A percentile compares a stretch with the other conserved stretches of the same genome.
phyloP scores from a whole-genome alignment of 2,329 filamentous ascomycete species.

The Cryphonectria parasitica region DNA sequence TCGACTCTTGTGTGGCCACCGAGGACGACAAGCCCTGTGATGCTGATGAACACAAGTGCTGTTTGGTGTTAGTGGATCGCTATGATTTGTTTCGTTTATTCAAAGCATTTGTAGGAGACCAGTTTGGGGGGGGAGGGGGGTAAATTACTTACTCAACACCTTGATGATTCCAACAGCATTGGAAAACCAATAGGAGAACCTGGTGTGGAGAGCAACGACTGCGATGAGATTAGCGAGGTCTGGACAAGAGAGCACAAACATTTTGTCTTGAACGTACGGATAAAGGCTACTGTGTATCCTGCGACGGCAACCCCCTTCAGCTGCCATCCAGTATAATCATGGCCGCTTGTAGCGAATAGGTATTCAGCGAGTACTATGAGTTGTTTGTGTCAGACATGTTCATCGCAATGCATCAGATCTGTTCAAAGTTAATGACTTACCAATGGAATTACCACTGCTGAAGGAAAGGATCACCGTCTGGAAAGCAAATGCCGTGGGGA shows the following conservation, averaged over 20 bases:
- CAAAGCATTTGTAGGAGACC: not conserved
- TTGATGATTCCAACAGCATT: slow-evolving; percentile 62
- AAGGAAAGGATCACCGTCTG: slow-evolving; percentile 68
- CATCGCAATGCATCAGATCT: not conserved
- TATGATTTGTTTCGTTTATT: not conserved
- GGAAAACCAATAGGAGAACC: slow-evolving; percentile 54
- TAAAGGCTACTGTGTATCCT: slow-evolving; percentile 61
- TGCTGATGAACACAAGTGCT: slow-evolving; percentile 58
- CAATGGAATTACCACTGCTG: slow-evolving; percentile 66
- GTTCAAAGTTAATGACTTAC: slow-evolving; percentile 33
- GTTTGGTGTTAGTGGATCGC: not conserved
- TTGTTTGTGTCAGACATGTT: not conserved
- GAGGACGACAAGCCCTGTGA: slow-evolving; percentile 62
- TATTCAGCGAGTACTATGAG: slow-evolving; percentile 63
- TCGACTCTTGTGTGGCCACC: slow-evolving; percentile 56
- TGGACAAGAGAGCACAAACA: not conserved
- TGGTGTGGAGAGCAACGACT: slow-evolving; percentile 52
- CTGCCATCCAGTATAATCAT: slow-evolving; percentile 61
- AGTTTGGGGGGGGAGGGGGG: no score
- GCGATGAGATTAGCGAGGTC: not conserved
- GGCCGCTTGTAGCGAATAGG: slow-evolving; percentile 59
- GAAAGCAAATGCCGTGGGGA: slow-evolving; percentile 67
- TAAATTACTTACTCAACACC: slow-evolving; percentile 44
- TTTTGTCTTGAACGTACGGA: slow-evolving; percentile 40
- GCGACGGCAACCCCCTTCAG: slow-evolving; percentile 69